These are phyloP conservation scores for Fusarium burgessii DNA, from an alignment of 2,329 filamentous ascomycete genomes.

Conservation along the genomic window DNA sequence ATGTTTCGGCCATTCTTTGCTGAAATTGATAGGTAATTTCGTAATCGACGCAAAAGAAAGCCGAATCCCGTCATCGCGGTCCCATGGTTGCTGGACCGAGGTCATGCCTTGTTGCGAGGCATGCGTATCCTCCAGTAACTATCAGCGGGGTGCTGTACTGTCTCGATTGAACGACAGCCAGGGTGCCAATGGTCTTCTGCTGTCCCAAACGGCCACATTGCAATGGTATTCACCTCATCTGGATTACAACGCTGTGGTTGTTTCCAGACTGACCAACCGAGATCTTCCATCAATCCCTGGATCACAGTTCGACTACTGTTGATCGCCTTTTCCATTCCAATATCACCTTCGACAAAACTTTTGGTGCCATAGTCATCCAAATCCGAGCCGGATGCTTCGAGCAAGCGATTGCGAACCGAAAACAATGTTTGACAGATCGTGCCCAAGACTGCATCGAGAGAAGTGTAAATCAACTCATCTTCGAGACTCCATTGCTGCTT, in stretches of 20 bases:
- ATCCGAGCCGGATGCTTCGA: slow-evolving; percentile 26
- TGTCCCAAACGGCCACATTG: slow-evolving; percentile 72
- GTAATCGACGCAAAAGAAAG: not conserved
- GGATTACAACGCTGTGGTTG: slow-evolving; percentile 64
- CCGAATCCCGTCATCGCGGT: not conserved
- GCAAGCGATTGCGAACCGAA: slow-evolving; percentile 36
- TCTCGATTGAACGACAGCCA: slow-evolving; percentile 47
- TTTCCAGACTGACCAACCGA: slow-evolving; percentile 72
- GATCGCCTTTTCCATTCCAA: slow-evolving; percentile 31
- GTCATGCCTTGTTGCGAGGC: not conserved
- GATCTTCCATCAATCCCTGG: slow-evolving; percentile 56
- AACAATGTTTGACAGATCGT: slow-evolving; percentile 55
- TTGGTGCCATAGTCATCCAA: slow-evolving; percentile 19
- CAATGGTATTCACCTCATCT: slow-evolving; percentile 70
- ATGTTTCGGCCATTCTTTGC: not conserved
- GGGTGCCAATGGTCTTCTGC: slow-evolving; percentile 63
- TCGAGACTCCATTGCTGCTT: slow-evolving; percentile 51
- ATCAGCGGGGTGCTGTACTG: slow-evolving; percentile 35
- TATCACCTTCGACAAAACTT: not conserved
- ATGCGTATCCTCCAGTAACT: slow-evolving; percentile 43
- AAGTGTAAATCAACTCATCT: slow-evolving; percentile 60
- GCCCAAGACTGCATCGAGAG: slow-evolving; percentile 54
- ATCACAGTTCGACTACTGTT: slow-evolving; percentile 35
- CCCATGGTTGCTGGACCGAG: not conserved
- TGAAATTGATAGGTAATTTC: not conserved